phyloP scores from a whole-genome alignment of 768 basidiomycete genomes.

The Hygrocybe coccinea region DNA sequence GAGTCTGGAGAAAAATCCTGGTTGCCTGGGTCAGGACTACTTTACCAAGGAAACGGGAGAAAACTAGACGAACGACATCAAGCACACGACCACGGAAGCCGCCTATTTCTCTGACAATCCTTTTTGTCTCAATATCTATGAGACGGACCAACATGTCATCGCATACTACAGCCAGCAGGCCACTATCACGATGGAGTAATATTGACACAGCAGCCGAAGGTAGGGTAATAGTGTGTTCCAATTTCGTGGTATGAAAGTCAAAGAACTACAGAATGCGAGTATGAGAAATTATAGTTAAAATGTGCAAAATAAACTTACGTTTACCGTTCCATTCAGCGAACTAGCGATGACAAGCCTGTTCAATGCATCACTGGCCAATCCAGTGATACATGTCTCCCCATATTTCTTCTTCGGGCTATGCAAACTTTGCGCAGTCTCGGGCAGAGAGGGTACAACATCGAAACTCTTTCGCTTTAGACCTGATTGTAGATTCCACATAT shows the following conservation, averaged over 20 bases:
- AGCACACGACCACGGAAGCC: slow-evolving; percentile 83
- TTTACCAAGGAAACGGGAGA: background rate
- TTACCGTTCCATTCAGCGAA: slow-evolving; percentile 84
- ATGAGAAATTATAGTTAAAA: background rate
- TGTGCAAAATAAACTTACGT: slow-evolving; percentile 54
- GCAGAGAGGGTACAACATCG: slow-evolving; percentile 58
- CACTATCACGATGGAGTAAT: slow-evolving; percentile 76
- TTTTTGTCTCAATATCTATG: slow-evolving; percentile 85
- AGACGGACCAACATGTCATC: slow-evolving; percentile 84
- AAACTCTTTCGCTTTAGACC: slow-evolving; percentile 81
- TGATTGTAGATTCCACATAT: slow-evolving; percentile 97
- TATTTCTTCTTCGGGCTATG: slow-evolving; percentile 36
- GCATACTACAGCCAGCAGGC: slow-evolving; percentile 75
- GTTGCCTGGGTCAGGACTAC: background rate
- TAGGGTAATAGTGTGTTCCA: slow-evolving; percentile 62
- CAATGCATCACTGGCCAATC: slow-evolving; percentile 79
- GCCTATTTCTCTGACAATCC: slow-evolving; percentile 82
- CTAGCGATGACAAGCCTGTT: slow-evolving; percentile 78
- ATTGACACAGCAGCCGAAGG: slow-evolving; percentile 68
- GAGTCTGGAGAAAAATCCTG: slow-evolving; percentile 95
- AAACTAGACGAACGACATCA: slow-evolving; percentile 56
- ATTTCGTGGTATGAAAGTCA: slow-evolving; percentile 83
- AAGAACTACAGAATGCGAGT: slow-evolving; percentile 65
- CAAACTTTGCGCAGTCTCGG: slow-evolving; percentile 45
- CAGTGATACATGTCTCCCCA: slow-evolving; percentile 61